These are phyloP conservation scores for Hippophae tibetana DNA, from an alignment of 306 rosid species.

Conservation along the genomic window DNA sequence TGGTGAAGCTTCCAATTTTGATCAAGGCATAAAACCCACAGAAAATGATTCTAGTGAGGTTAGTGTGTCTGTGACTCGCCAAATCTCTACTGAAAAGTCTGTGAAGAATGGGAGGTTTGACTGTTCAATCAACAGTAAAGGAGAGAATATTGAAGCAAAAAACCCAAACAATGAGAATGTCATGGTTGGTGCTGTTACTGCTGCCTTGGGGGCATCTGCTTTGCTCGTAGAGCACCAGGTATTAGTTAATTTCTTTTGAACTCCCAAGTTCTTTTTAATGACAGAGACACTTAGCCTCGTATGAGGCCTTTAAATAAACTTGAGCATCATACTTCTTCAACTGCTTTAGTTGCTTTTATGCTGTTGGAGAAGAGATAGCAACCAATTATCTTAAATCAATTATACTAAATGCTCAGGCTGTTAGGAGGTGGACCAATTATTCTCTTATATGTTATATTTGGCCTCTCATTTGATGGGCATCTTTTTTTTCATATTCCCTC, in stretches of 20 bases:
- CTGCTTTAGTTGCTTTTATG: too few species aligned
- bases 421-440: too few species aligned
- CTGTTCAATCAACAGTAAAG: conserved; percentile 24
- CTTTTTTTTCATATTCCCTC: too few species aligned
- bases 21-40: conserved; percentile 22
- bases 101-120: conserved; percentile 25
- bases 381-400: too few species aligned
- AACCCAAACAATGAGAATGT: conserved; percentile 28
- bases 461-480: too few species aligned
- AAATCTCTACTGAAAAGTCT: conserved; percentile 12
- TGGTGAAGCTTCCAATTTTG: conserved; percentile 6
- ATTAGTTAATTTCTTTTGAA: conserved; percentile 21
- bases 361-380: too few species aligned
- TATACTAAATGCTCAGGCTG: too few species aligned
- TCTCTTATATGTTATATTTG: too few species aligned
- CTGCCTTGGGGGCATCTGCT: conserved; percentile 92
- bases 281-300: conserved; percentile 1
- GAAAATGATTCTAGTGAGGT: conserved; percentile 24
- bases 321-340: too few species aligned
- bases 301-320: neutral
- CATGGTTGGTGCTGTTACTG: conserved; percentile 91
- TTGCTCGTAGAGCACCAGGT: conserved; percentile 61
- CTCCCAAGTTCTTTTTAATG: conserved; percentile 1
- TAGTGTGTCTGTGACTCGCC: conserved; percentile 18
- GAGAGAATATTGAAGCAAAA: conserved; percentile 19